Percentiles rank a stretch among this genome's conserved stretches.
These are phyloP conservation scores for Flaveria trinervia DNA, from an alignment of 129 eudicot species.

Conservation along the genomic window DNA sequence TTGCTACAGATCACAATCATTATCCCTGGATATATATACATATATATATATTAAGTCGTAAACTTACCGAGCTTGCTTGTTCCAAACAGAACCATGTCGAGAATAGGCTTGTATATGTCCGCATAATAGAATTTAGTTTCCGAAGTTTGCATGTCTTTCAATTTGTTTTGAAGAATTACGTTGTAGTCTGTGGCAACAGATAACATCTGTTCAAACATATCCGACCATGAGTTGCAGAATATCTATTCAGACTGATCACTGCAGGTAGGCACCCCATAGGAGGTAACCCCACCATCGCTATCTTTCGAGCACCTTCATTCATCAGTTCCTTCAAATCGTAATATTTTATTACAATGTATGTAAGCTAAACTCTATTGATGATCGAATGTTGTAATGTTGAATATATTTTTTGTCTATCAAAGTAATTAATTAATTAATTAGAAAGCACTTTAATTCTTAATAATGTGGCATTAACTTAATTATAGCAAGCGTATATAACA, in stretches of 20 bases:
- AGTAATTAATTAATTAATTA: no score
- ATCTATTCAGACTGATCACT: slow-evolving; percentile 37
- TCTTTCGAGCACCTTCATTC: slow-evolving; percentile 42
- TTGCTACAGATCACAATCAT: no score
- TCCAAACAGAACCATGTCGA: slow-evolving; percentile 41
- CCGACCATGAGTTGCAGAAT: slow-evolving; percentile 28
- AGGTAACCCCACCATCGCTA: slow-evolving; percentile 52
- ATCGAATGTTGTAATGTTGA: background rate
- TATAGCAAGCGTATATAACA: background rate
- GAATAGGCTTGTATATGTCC: slow-evolving; percentile 50
- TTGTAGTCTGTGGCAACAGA: slow-evolving; percentile 49
- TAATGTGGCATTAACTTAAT: no score
- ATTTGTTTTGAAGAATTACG: slow-evolving; percentile 31
- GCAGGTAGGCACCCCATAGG: slow-evolving; percentile 62
- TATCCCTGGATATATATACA: no score
- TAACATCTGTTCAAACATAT: slow-evolving; percentile 45
- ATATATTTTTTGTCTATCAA: no score
- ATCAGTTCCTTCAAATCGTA: slow-evolving; percentile 33
- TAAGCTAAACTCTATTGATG: no score
- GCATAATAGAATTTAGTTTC: slow-evolving; percentile 36
- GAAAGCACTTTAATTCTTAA: no score
- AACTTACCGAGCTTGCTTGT: slow-evolving; percentile 44
- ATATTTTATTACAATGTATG: background rate
- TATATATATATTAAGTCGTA: background rate
- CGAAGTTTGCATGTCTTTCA: slow-evolving; percentile 31